Evolutionary conservation across 2,329 filamentous ascomycete species (phyloP).

Genomic region (Penicillium italicum): DNA sequence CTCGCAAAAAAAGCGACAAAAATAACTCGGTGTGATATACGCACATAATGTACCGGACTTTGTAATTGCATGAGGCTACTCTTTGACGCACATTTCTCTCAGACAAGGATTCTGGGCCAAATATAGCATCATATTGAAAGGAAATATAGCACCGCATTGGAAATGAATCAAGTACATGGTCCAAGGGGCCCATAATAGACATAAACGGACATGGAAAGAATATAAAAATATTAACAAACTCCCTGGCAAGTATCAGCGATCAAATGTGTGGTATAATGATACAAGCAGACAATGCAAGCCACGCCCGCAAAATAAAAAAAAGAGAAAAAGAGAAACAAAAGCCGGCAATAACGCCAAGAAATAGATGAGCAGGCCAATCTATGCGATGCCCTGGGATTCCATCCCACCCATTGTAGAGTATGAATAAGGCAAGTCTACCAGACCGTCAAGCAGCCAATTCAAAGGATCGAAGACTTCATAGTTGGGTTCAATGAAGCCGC

Average conservation of each 20-base stretch:
- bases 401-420: conserved; percentile 55
- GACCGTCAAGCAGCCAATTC: conserved; percentile 87
- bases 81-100: background rate
- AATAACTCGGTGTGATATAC: conserved; percentile 11
- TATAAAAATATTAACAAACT: background rate
- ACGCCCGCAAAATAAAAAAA: conserved; percentile 9
- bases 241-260: conserved; percentile 20
- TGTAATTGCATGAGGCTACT: conserved; percentile 9
- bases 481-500: conserved; percentile 62
- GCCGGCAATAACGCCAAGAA: conserved; percentile 1
- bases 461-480: conserved; percentile 90
- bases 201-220: background rate
- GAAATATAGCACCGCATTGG: background rate
- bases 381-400: conserved; percentile 42
- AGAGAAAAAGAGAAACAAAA: background rate
- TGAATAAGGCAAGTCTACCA: conserved; percentile 73
- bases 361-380: conserved; percentile 8
- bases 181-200: conserved; percentile 1
- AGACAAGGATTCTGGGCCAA: background rate
- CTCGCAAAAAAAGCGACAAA: background rate
- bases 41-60: background rate
- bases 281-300: conserved; percentile 17
- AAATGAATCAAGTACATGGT: background rate
- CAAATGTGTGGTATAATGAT: conserved; percentile 25
- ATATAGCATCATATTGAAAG: background rate